These are phyloP conservation scores for Hymenoscyphus linearis DNA, from an alignment of 2,329 filamentous ascomycete species.

Conservation along the genomic window DNA sequence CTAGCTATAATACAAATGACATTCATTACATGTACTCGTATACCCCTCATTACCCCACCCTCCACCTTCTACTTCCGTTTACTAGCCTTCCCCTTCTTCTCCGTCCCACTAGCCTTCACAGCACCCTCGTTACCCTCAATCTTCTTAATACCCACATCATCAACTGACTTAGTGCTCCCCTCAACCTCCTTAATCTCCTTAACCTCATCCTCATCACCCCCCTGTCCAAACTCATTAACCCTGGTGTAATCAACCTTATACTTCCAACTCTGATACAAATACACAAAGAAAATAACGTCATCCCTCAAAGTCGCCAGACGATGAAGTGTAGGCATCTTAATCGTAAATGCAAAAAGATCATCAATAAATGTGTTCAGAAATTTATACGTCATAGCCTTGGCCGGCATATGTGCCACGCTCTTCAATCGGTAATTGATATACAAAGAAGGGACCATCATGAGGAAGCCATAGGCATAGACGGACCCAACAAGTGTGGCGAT, in stretches of 20 bases:
- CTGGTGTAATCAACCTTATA: conserved; percentile 89
- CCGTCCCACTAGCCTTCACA: conserved; percentile 43
- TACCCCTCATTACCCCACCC: too few relatives aligned
- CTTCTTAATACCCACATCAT: conserved; percentile 17
- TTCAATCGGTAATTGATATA: conserved; percentile 99
- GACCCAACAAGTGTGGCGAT: conserved; percentile 92
- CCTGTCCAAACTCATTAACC: conserved; percentile 97
- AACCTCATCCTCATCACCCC: conserved; percentile 78
- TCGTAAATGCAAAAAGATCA: conserved; percentile 96
- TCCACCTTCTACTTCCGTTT: conserved; percentile 44
- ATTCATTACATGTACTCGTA: too few relatives aligned
- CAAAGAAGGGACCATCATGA: conserved; percentile 96
- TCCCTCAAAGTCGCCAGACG: conserved; percentile 87
- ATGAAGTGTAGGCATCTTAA: conserved; percentile 97
- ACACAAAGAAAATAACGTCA: conserved; percentile 97
- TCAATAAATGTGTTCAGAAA: conserved; percentile 99
- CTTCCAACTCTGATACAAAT: conserved; percentile 88
- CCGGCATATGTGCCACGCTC: conserved; percentile 94
- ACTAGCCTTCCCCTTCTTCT: conserved; percentile 43
- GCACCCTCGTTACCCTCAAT: conserved; percentile 28
- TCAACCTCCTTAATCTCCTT: conserved; percentile 41
- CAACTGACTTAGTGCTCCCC: conserved; percentile 16
- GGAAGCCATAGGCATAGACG: conserved; percentile 96
- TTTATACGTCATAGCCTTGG: conserved; percentile 95
- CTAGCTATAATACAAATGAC: too few relatives aligned